Evolutionary conservation across 768 basidiomycete species (phyloP), one percentile per base, ranked within the genome.

Genomic region (Fomitopsis serialis): DNA sequence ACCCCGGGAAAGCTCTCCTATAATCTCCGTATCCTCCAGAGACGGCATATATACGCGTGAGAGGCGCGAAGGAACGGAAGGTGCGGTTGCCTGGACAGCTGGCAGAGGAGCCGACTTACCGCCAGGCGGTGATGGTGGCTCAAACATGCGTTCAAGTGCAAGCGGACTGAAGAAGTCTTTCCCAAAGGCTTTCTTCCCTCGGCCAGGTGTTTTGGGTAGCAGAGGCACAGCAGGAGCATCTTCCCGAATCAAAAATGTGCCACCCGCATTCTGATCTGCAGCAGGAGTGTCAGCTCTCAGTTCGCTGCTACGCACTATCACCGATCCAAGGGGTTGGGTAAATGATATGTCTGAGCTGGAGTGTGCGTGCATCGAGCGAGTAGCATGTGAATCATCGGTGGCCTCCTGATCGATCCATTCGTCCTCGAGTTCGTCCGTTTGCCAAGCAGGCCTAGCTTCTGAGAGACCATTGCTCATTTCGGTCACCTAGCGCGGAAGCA

Each of bases 161-260:
- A 93, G 67, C 0, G 92, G 92, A 52, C 85, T 91, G 73, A 98
- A 98, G 65, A 98, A 82, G 68, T 89, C 84, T 69, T 88, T 92
- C 44, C 84, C 78, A 36, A 72, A 61, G n/a, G 74, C 71, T 55
- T 82, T 85, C 66, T 82, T 82, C 55, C 74, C 70, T 42, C 73
- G 72, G 22, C 80, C 84, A 9, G 87, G 86, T 10, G 87, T 87
- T 63, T 81, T 84, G 47, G 83, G 82, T 17, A 87, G 66, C 42
- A 87, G 62, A 0, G 81, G 79, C 5, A 69, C 72, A 42, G 73
- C 64, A 5, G 78, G 79, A 34, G 82, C 72, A 58, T 89, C 87
- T 58, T 89, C 81, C 53, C 85, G 80, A 37, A 93, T 76, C 48
- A 92, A 66, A 63, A 93, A 87, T 10, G 91, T 93, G 17, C 91